These are phyloP conservation scores for Leucaena leucocephala DNA, from an alignment of 306 rosid species.

Conservation along the genomic window DNA sequence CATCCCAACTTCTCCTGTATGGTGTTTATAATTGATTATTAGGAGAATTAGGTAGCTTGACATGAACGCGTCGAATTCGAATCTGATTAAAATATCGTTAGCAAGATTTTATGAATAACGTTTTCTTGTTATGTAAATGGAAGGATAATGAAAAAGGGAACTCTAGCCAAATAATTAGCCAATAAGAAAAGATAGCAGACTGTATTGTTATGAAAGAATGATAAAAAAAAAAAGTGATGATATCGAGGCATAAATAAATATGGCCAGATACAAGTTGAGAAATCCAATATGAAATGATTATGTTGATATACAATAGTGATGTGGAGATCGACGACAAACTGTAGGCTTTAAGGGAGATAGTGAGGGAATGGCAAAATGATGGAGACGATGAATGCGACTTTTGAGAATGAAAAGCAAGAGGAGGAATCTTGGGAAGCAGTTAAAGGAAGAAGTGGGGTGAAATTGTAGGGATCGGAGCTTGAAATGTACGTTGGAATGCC, in stretches of 20 bases:
- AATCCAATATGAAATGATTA: neutral
- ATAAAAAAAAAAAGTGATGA: neutral
- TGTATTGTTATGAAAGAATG: neutral
- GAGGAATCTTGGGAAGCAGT: neutral
- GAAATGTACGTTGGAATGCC: conserved; percentile 42
- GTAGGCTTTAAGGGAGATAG: conserved; percentile 15
- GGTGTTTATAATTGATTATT: neutral
- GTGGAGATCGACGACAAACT: conserved; percentile 25
- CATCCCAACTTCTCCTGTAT: neutral
- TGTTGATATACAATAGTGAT: neutral
- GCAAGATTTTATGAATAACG: neutral
- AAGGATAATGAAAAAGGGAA: neutral
- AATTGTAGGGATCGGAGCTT: conserved; percentile 5
- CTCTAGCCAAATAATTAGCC: neutral
- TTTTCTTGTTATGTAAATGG: neutral
- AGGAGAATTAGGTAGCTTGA: conserved; percentile 15
- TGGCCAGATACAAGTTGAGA: neutral
- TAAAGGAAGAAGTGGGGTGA: neutral
- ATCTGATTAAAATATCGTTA: neutral
- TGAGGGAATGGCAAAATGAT: neutral
- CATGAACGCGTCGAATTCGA: neutral
- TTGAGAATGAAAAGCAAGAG: neutral
- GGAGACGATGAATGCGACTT: neutral
- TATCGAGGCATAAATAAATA: neutral
- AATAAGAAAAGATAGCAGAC: neutral